These are phyloP conservation scores for Tetraselmis striata DNA, from an alignment of 139 green algal species.

Conservation along the genomic window DNA sequence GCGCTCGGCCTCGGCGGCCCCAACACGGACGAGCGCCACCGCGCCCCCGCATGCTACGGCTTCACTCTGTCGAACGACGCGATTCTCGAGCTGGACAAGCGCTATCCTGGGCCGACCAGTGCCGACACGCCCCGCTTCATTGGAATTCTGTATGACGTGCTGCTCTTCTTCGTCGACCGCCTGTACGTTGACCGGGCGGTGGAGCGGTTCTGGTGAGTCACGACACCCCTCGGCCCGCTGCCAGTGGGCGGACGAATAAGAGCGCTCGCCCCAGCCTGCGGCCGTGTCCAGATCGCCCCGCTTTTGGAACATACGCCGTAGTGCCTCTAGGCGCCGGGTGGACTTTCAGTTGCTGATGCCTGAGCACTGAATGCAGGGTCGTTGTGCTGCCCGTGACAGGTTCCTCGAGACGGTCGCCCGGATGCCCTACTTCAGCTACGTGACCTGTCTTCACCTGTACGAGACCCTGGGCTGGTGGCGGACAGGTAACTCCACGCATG, in stretches of 20 bases:
- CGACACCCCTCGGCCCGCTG: no score
- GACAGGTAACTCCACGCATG: neutral
- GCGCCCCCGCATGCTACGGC: neutral
- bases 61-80: neutral
- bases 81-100: neutral
- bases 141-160: constrained; percentile 6
- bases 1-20: neutral
- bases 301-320: no score
- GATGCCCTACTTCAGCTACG: constrained; percentile 53
- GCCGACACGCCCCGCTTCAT: neutral
- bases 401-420: constrained; percentile 48
- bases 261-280: no score
- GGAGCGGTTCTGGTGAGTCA: constrained; percentile 29
- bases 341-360: no score
- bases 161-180: constrained; percentile 69
- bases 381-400: no score
- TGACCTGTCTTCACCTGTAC: constrained; percentile 38
- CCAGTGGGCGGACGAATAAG: no score
- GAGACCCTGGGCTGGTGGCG: constrained; percentile 8
- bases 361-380: no score
- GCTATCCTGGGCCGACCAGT: neutral
- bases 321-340: no score
- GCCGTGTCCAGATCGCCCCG: no score
- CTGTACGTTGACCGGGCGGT: constrained; percentile 67
- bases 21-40: neutral